Conservation (phyloP, 225 moss, liverwort and hornwort genomes). For the Climacium dendroides region DNA sequence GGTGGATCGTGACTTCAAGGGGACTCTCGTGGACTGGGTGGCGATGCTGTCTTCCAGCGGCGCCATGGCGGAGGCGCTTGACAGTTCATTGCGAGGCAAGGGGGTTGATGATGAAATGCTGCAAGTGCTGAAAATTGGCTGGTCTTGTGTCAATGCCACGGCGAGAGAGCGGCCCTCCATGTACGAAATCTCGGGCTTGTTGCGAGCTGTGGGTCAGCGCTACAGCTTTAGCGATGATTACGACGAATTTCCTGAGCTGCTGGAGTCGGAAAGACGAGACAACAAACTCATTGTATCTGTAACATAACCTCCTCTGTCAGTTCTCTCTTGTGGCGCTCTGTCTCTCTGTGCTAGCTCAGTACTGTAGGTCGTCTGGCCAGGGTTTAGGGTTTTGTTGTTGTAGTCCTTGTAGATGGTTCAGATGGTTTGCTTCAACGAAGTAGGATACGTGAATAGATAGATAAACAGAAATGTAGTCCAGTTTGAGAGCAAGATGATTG, state of each 20-base stretch:
- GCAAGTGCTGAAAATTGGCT: constrained; percentile 81
- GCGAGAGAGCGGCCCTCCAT: constrained; percentile 88
- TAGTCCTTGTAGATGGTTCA: background rate
- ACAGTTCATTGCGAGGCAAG: constrained; percentile 37
- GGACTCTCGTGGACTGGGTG: constrained; percentile 79
- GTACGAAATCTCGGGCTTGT: constrained; percentile 75
- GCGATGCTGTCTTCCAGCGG: constrained; percentile 44
- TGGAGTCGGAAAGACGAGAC: constrained; percentile 23
- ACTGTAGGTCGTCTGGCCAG: background rate
- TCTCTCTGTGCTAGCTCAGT: background rate
- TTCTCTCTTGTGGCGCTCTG: background rate
- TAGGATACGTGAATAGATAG: background rate
- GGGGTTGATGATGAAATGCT: constrained; percentile 73
- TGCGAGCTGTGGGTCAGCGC: constrained; percentile 75
- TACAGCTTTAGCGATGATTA: constrained; percentile 71
- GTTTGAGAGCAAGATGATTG: background rate
- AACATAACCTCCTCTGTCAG: constrained; percentile 1
- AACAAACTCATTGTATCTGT: constrained; percentile 42
- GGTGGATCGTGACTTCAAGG: constrained; percentile 60
- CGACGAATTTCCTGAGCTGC: constrained; percentile 55
- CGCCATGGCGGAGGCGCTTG: constrained; percentile 43
- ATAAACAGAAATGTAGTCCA: background rate
- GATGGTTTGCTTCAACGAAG: background rate
- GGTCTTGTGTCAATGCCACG: constrained; percentile 60
- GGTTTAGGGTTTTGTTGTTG: background rate